Percentiles rank a stretch among this genome's conserved stretches.
These are phyloP conservation scores for Claviceps africana DNA, from an alignment of 2,329 filamentous ascomycete genomes.

Conservation along the genomic window DNA sequence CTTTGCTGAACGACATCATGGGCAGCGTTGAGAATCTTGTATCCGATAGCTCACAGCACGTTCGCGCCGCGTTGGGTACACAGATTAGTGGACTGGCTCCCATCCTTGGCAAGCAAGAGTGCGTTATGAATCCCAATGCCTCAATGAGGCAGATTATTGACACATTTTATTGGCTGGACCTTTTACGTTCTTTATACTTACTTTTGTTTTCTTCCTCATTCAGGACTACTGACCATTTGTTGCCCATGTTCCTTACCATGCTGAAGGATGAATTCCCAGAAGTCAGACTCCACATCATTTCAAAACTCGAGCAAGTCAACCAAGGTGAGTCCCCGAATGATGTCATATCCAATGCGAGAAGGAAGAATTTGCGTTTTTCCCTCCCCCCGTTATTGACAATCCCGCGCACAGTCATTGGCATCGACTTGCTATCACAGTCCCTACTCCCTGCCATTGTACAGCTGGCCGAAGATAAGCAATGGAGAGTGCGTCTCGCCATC, in stretches of 20 bases:
- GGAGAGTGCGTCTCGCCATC: slow-evolving; percentile 92
- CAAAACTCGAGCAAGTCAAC: slow-evolving; percentile 97
- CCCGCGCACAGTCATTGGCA: slow-evolving; percentile 64
- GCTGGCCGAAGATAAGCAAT: slow-evolving; percentile 97
- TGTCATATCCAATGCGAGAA: not conserved
- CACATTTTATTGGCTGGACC: not conserved
- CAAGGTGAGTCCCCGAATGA: slow-evolving; percentile 46
- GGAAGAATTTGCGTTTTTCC: not conserved
- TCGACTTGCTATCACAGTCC: slow-evolving; percentile 90
- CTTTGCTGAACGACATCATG: slow-evolving; percentile 92
- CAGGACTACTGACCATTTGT: slow-evolving; percentile 86
- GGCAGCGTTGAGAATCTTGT: slow-evolving; percentile 90
- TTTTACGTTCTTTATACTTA: not conserved
- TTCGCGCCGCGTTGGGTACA: slow-evolving; percentile 84
- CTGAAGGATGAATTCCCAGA: slow-evolving; percentile 98
- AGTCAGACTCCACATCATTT: slow-evolving; percentile 96
- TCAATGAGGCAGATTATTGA: not conserved
- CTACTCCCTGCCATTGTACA: slow-evolving; percentile 95
- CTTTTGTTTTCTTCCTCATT: not conserved
- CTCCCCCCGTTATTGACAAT: not conserved
- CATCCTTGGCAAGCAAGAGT: slow-evolving; percentile 96
- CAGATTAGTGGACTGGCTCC: slow-evolving; percentile 95
- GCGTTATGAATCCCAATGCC: slow-evolving; percentile 22
- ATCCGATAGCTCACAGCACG: slow-evolving; percentile 90
- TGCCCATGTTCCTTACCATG: slow-evolving; percentile 99